These are phyloP conservation scores for Diutina rugosa DNA, from an alignment of 1,139 yeast genomes.

Conservation along the genomic window DNA sequence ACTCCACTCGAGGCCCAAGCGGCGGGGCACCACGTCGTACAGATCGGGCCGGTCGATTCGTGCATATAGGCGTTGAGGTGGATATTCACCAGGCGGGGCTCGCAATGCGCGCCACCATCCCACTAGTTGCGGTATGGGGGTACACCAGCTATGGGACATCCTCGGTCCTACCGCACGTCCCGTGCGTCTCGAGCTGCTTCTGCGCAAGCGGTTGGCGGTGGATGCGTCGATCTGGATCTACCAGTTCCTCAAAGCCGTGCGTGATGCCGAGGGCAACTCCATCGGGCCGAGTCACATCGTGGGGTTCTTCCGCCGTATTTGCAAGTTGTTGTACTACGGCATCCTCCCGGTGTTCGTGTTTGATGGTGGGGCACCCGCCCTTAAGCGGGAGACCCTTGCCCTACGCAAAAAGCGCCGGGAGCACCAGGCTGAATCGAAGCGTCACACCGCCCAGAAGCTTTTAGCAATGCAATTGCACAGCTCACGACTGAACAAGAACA, in stretches of 20 bases:
- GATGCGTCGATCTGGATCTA: conserved; percentile 99
- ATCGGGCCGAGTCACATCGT: conserved; percentile 75
- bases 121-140: conserved; percentile 56
- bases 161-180: conserved; percentile 87
- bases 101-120: neutral
- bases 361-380: conserved; percentile 91
- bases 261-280: conserved; percentile 76
- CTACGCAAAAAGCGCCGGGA: conserved; percentile 61
- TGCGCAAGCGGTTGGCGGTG: conserved; percentile 71
- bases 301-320: conserved; percentile 88
- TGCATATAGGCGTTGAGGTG: neutral
- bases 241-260: conserved; percentile 88
- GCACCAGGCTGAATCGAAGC: conserved; percentile 60
- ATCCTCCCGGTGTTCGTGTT: conserved; percentile 89
- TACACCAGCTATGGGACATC: conserved; percentile 87
- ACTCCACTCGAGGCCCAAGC: neutral
- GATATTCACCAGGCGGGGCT: neutral
- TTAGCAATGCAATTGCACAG: conserved; percentile 69
- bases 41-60: neutral
- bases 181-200: conserved; percentile 72
- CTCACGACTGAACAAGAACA: neutral
- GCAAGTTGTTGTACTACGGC: conserved; percentile 82
- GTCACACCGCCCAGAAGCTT: conserved; percentile 66
- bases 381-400: conserved; percentile 66
- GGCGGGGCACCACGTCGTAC: neutral